phyloP scores from a whole-genome alignment of 441 rosid genomes.

The Rhodomyrtus psidioides region DNA sequence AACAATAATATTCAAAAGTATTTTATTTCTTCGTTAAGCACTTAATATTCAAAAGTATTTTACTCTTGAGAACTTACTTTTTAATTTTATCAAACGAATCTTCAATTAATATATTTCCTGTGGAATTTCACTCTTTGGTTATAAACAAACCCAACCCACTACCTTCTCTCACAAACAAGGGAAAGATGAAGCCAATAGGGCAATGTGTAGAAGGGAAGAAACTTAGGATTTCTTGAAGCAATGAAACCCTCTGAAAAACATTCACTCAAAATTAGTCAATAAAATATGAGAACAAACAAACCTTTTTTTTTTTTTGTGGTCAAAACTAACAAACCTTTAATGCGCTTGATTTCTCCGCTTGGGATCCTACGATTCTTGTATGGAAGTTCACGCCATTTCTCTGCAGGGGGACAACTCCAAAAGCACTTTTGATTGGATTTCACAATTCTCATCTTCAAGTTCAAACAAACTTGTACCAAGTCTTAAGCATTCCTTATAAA shows the following conservation, averaged over 20 bases:
- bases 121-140: background rate
- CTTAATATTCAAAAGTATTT: too few species aligned
- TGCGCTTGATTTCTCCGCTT: background rate
- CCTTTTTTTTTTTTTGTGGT: too few species aligned
- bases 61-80: too few species aligned
- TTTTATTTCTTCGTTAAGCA: background rate
- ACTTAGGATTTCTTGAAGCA: background rate
- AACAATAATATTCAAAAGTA: too few species aligned
- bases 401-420: background rate
- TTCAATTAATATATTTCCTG: background rate
- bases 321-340: too few species aligned
- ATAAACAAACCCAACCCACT: background rate
- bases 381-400: background rate
- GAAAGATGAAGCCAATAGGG: background rate
- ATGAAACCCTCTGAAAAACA: background rate
- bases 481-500: background rate
- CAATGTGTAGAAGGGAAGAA: background rate
- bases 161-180: background rate
- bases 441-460: background rate
- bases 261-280: background rate
- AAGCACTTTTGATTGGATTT: background rate
- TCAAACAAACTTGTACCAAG: background rate
- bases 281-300: background rate
- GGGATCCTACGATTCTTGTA: too few species aligned
- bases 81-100: background rate